Evolutionary conservation across 202 grass and related monocot species (phyloP), one percentile per base, ranked within the genome.

Genomic region (Dendrocalamus latiflorus): DNA sequence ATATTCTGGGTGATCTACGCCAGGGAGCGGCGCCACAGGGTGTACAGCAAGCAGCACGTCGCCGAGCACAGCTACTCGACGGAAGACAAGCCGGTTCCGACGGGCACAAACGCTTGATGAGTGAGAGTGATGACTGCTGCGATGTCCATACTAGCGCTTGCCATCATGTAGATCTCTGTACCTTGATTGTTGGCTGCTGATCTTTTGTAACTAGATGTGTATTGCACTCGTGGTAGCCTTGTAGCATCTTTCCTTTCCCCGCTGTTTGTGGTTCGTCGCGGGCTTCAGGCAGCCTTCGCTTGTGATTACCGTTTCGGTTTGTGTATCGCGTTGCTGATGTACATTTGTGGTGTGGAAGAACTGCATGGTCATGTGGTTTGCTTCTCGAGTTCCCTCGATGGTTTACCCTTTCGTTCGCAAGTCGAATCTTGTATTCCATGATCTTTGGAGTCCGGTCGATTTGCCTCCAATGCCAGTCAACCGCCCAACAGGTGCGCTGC

Each of bases 1-100:
- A 83, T 90, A 6, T 98, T 95, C 85, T 95, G 89, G 91, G 74
- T 93, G 44, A 71, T 98, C 74, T 93, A 93, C 28, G 91, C 91
- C 0, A 69, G 93, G 81, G 93, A 98, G 89, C 92, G 93, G 74
- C 87, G 91, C 38, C 91, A 95, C 86, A 65, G 89, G 16, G 83
- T 34, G 33, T 84, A 92, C 73, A 93, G 21, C 83, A 93, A 95
- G 85, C 83, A 90, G 63, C 61, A 68, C 57, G 51, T 77, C 8
- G 75, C 30, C 12, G 42, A 33, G 34, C 82, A 72, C 21, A n/a
- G 56, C 26, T 83, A 88, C 55, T 55, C 47, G 0, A 21, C 34
- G 16, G 56, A 79, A 20, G 75, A 90, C 33, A 91, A 86, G 78
- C 82, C 82, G 0, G 78, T 8, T 5, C 65, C 84, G 0, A 61